Conservation (phyloP, 2,329 filamentous ascomycete genomes). For the Cercospora nicotianae region DNA sequence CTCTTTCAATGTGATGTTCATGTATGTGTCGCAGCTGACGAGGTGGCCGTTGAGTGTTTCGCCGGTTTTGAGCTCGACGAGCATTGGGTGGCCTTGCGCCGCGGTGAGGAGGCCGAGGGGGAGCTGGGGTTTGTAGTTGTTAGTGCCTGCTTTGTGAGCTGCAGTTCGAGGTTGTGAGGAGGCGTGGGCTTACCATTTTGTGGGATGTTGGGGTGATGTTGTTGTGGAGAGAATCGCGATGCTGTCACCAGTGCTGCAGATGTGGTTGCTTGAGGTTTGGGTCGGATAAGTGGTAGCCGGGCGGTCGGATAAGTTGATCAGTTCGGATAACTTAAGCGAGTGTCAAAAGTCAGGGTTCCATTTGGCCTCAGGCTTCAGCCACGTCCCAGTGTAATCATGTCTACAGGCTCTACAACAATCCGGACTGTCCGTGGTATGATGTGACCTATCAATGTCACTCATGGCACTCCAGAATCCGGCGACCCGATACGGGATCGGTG, state of each 20-base stretch:
- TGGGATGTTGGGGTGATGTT: background rate
- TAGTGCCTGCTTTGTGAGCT: conserved; percentile 31
- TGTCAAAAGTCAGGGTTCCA: background rate
- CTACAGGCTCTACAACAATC: background rate
- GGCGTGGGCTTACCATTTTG: conserved; percentile 12
- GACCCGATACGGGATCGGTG: background rate
- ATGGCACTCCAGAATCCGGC: background rate
- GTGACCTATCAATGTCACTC: background rate
- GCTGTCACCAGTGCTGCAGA: background rate
- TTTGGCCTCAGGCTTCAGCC: background rate
- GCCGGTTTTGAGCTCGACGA: conserved; percentile 95
- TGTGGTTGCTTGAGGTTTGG: background rate
- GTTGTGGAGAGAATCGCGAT: background rate
- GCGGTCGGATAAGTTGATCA: background rate
- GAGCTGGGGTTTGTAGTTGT: conserved; percentile 48
- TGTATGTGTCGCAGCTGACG: conserved; percentile 98
- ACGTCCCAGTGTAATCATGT: background rate
- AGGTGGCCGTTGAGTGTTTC: conserved; percentile 96
- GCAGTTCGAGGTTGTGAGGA: background rate
- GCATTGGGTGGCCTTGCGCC: conserved; percentile 95
- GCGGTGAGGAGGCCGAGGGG: conserved; percentile 83
- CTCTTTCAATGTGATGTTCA: conserved; percentile 97
- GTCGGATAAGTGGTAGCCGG: background rate
- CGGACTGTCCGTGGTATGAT: background rate
- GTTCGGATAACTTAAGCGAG: background rate